Conservation (phyloP, 106 monocot genomes). For the Phalaenopsis aphrodite region DNA sequence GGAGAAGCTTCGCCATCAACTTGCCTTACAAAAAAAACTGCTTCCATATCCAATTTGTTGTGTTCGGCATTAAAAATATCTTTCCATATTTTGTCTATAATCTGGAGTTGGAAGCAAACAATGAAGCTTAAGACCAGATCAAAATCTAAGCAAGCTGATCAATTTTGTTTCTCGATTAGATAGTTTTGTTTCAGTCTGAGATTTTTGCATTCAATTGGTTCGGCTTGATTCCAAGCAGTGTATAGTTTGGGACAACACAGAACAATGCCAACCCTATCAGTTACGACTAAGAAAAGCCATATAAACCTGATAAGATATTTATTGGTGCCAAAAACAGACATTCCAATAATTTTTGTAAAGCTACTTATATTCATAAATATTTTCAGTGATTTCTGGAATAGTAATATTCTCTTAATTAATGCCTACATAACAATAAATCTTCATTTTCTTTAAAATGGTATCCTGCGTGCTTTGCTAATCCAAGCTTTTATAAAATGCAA, state of each 20-base stretch:
- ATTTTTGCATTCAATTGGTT: too few relatives aligned
- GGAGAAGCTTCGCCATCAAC: too few relatives aligned
- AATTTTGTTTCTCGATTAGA: not conserved
- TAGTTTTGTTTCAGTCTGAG: too few relatives aligned
- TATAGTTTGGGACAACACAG: not conserved
- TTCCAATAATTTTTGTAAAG: not conserved
- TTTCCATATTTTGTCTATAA: too few relatives aligned
- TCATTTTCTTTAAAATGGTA: not conserved
- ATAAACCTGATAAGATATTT: not conserved
- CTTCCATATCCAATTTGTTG: too few relatives aligned
- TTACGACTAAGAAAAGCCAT: not conserved
- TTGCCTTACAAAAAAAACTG: too few relatives aligned
- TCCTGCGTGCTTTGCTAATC: not conserved
- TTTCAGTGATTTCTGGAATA: not conserved
- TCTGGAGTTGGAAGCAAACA: too few relatives aligned
- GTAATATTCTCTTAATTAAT: not conserved
- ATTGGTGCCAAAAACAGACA: not conserved
- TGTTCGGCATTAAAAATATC: too few relatives aligned
- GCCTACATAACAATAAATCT: not conserved
- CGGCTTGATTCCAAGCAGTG: not conserved
- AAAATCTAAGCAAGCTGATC: not conserved
- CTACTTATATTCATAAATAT: not conserved
- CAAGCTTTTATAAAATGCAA: not conserved
- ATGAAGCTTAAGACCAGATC: not conserved
- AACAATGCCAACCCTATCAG: not conserved